Percentiles rank a stretch among this genome's conserved stretches.
Evolutionary conservation across 2,329 filamentous ascomycete species (phyloP).

Genomic region (Fusarium heterosporum): DNA sequence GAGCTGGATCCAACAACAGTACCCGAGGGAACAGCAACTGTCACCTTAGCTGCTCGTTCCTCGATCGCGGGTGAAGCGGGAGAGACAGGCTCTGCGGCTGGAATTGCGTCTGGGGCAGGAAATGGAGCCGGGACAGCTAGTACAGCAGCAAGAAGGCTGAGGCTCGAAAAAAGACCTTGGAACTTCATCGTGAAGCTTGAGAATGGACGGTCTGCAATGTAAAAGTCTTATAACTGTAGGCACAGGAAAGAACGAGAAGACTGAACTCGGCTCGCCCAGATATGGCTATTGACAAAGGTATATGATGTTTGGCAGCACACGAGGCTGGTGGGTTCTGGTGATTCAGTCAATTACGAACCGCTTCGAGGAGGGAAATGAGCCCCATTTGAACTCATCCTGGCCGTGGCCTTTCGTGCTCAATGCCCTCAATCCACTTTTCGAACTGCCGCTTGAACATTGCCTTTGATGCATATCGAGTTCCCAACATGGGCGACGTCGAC

Average conservation of each 20-base stretch:
- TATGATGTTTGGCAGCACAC: background rate
- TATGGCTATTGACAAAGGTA: conserved; percentile 1
- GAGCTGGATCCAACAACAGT: conserved; percentile 64
- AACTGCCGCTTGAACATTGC: conserved; percentile 1
- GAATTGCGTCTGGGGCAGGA: conserved; percentile 24
- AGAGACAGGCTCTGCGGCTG: background rate
- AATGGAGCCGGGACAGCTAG: conserved; percentile 38
- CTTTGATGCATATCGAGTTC: background rate
- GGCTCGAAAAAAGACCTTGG: conserved; percentile 20
- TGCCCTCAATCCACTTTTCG: background rate
- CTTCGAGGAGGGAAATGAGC: conserved; percentile 25
- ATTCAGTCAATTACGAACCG: conserved; percentile 17
- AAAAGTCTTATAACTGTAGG: background rate
- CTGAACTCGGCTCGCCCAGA: background rate
- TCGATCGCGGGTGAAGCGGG: conserved; percentile 50
- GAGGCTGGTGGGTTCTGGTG: background rate
- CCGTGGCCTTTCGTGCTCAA: background rate
- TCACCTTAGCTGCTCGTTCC: conserved; percentile 60
- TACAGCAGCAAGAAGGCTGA: conserved; percentile 33
- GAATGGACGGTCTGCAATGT: background rate
- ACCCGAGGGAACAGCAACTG: conserved; percentile 66
- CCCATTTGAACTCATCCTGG: conserved; percentile 38
- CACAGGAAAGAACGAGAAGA: conserved; percentile 9
- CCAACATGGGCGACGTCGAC: conserved; percentile 20
- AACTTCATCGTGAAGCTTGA: conserved; percentile 36